Base-by-base conservation (phyloP, 306 rosid species). In the Vigna angularis region DNA sequence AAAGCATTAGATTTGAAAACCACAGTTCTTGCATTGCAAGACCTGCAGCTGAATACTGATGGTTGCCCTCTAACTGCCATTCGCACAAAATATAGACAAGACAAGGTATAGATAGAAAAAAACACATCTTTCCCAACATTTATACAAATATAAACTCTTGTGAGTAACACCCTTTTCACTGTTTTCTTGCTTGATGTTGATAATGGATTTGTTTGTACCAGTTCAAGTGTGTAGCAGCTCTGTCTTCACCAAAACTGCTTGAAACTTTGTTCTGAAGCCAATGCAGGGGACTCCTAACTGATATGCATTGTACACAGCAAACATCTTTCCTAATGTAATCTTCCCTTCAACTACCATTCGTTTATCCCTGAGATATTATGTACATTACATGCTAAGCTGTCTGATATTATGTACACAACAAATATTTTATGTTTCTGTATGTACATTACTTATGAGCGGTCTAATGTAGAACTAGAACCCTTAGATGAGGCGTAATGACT, bases 1-100 rank as follows among this genome's bases (percentile, higher is more conserved):
- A 86, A 85, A 81, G 85, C 97, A 17, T 84, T 90, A 20, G 97
- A 93, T 83, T 77, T 93, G 93, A 93, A 89, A 84, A 63, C 70
- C 26, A 45, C 94, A 38, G 88, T 91, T 78, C 61, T 93, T 80
- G 96, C 98, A 49, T 68, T 96, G 76, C 99, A 85, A 86, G 94
- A 88, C 64, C 83, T 91, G 56, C 98, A 90, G 75, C 69, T 87
- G 88, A 96, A 91, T 87, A 84, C 66, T 45, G 80, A 61, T 10
- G 86, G 89, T 32, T 90, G 93, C 81, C 94, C 91, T 80, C 83
- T 96, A 26, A 70, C 87, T 52, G 86, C 93, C 0, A 78, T 93
- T 28, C 87, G 94, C 51, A 70, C 65, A 45, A 96, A 96, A 86
- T 96, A 96, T 71, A 87, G 81, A 56, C 96, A 96, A 79, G 93